Evolutionary conservation across 345 rosid species (phyloP), one percentile per base, ranked within the genome.

Genomic region (Lepidium africanum): DNA sequence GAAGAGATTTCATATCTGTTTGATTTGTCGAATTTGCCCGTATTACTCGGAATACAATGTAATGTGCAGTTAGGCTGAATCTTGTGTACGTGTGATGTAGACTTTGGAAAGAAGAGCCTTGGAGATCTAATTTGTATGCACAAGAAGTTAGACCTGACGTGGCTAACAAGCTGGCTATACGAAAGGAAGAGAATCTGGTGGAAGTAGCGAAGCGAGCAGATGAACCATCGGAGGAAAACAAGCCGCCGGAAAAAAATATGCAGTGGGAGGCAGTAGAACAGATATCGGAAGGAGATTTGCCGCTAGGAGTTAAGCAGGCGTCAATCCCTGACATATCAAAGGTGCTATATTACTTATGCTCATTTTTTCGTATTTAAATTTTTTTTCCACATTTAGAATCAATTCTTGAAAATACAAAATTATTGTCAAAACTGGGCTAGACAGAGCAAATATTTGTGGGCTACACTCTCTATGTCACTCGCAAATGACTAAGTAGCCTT

Each of bases 101-200:
- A 52, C 61, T 51, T 39, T 55, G 76, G 71, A 48, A 63, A 64
- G 52, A 56, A 39, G 59, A 56, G 38, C 25, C 25, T 50, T 57
- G 27, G 19, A 48, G 5, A 54, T 47, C 25, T 48, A 65, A 3
- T 48, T 3, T 39, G 38, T 65, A 56, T 39, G 57, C 36, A 9
- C 30, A n/a, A 37, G 41, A 23, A 25, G 45, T 11, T 64, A 39
- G 14, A 11, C 9, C 37, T 39, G 55, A 64, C 17, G 39, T 21
- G 13, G 27, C 40, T 30, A 63, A 3, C 56, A 46, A 62, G 43
- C 49, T 13, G 21, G 23, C 21, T 7, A 25, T 11, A 16, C 14
- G 32, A 43, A 40, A 32, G 40, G 13, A 33, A 54, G 59, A 33
- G 7, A 53, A 53, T 11, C 21, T 23, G 1, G 39, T 6, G 27